Evolutionary conservation across 257 asterid species (phyloP).

Genomic region (Plectranthus barbatus): DNA sequence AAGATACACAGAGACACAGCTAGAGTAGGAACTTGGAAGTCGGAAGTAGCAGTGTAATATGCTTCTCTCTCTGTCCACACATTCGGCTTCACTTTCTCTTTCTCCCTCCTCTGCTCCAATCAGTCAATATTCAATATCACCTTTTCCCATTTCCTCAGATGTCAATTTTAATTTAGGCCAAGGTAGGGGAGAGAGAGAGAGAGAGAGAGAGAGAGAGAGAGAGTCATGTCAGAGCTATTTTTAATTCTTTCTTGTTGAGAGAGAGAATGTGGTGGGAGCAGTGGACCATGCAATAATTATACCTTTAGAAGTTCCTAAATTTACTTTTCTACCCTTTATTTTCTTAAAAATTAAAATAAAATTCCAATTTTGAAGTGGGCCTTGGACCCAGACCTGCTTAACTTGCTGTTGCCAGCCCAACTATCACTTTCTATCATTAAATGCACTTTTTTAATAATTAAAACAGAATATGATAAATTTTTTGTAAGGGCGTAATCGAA

Average conservation of each 20-base stretch:
- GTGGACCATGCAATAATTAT: constrained; percentile 47
- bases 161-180: constrained; percentile 13
- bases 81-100: constrained; percentile 7
- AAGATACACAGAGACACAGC: not conserved
- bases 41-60: constrained; percentile 1
- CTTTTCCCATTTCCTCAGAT: constrained; percentile 23
- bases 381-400: constrained; percentile 18
- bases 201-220: no score
- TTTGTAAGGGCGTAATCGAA: no score
- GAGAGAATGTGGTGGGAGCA: constrained; percentile 27
- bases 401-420: constrained; percentile 37
- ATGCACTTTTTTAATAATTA: no score
- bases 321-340: constrained; percentile 9
- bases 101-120: constrained; percentile 11
- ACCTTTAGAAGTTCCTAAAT: not conserved
- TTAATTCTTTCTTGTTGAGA: not conserved
- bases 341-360: not conserved
- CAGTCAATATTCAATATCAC: constrained; percentile 26
- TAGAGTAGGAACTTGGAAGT: not conserved
- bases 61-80: not conserved
- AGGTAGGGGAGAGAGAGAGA: constrained; percentile 17
- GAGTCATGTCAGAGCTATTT: constrained; percentile 26
- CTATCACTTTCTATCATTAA: not conserved
- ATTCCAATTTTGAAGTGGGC: constrained; percentile 28
- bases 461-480: no score